Evolutionary conservation across 1,139 yeast species (phyloP).

Genomic region (Kluyveromyces sp.): DNA sequence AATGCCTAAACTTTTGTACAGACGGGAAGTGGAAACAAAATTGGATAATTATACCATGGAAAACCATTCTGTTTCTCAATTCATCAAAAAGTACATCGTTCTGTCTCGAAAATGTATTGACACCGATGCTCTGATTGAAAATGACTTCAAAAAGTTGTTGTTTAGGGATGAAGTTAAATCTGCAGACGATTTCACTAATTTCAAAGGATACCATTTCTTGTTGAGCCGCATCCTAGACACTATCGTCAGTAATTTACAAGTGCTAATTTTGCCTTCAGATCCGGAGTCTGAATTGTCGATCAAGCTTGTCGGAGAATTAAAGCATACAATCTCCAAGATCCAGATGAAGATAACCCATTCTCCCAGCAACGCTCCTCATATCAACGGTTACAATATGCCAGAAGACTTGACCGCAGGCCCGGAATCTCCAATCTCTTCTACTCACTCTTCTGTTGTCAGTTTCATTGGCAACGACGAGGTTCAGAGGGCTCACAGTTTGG

Average conservation of each 20-base stretch:
- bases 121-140: conserved; percentile 14
- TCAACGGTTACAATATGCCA: not conserved
- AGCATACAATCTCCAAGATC: conserved; percentile 1
- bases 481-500: not conserved
- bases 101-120: conserved; percentile 15
- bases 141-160: conserved; percentile 18
- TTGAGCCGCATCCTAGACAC: conserved; percentile 12
- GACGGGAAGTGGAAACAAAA: conserved; percentile 1
- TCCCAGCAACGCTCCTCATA: not conserved
- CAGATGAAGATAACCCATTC: not conserved
- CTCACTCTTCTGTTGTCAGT: not conserved
- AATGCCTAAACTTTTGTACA: conserved; percentile 6
- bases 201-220: conserved; percentile 19
- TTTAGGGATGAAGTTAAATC: conserved; percentile 31
- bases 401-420: not conserved
- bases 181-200: conserved; percentile 13
- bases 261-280: not conserved
- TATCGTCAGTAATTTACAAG: conserved; percentile 2
- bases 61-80: conserved; percentile 10
- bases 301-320: conserved; percentile 2
- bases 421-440: conserved; percentile 3
- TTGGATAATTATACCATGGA: conserved; percentile 5
- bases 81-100: conserved; percentile 18
- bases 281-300: conserved; percentile 2
- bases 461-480: not conserved